Conservation (phyloP, 2,329 filamentous ascomycete genomes). For the Aspergillus calidoustus region DNA sequence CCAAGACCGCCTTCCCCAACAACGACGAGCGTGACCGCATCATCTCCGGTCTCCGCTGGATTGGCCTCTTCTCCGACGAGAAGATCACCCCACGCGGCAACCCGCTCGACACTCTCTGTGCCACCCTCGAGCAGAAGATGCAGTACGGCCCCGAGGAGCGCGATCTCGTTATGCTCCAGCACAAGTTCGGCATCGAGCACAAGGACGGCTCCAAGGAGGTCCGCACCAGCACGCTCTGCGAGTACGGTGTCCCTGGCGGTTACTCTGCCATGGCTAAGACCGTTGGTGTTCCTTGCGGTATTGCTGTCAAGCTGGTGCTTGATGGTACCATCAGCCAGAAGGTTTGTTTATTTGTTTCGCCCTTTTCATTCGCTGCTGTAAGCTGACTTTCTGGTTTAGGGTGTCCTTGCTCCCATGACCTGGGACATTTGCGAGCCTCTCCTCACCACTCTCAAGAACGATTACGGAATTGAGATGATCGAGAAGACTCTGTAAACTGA, state of each 20-base stretch:
- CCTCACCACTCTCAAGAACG: constrained; percentile 75
- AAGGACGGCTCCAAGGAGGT: constrained; percentile 78
- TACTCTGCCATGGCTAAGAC: constrained; percentile 85
- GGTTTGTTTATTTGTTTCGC: constrained; percentile 27
- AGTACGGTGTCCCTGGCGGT: constrained; percentile 79
- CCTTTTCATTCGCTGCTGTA: background rate
- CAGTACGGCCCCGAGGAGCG: constrained; percentile 81
- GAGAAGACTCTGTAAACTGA: constrained; percentile 62
- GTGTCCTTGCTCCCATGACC: constrained; percentile 77
- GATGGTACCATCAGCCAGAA: constrained; percentile 73
- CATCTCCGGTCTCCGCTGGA: constrained; percentile 73
- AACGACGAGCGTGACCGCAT: constrained; percentile 72
- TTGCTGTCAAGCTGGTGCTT: constrained; percentile 78
- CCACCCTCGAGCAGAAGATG: constrained; percentile 89
- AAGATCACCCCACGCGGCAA: constrained; percentile 74
- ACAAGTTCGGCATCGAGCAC: constrained; percentile 77
- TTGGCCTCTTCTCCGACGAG: constrained; percentile 68
- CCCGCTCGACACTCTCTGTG: constrained; percentile 89
- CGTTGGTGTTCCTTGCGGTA: constrained; percentile 75
- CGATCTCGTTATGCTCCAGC: constrained; percentile 72
- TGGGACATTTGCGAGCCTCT: constrained; percentile 72
- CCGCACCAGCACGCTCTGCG: constrained; percentile 77
- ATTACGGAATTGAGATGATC: constrained; percentile 73
- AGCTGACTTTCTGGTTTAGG: constrained; percentile 39
- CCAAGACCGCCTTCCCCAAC: constrained; percentile 74